These are phyloP conservation scores for Strigomonas culicis DNA, from an alignment of 208 protist species.

Conservation along the genomic window DNA sequence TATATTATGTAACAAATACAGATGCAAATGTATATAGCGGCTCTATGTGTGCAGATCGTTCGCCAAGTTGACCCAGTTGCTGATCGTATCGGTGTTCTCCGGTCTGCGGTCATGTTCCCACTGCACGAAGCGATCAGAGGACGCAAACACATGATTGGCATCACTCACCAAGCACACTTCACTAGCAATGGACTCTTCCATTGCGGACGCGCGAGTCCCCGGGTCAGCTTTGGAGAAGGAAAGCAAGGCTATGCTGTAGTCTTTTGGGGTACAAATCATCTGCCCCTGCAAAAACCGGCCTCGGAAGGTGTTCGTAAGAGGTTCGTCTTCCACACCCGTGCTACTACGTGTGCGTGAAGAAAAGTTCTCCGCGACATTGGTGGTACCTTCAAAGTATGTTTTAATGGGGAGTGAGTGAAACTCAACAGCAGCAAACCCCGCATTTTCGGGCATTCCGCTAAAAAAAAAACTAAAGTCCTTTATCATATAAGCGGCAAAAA, in stretches of 20 bases:
- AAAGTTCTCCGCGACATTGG: conserved; percentile 65
- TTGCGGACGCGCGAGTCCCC: too few relatives aligned
- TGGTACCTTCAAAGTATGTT: conserved; percentile 64
- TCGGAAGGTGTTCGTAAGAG: conserved; percentile 19
- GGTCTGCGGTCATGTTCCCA: conserved; percentile 67
- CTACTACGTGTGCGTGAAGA: conserved; percentile 23
- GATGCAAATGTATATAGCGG: not conserved
- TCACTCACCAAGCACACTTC: not conserved
- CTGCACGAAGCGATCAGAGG: conserved; percentile 23
- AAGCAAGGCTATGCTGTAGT: conserved; percentile 27
- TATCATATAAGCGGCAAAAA: not conserved
- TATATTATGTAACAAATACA: not conserved
- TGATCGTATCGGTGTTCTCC: conserved; percentile 19
- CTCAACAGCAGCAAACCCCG: not conserved
- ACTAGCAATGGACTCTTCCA: not conserved
- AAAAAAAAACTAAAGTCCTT: not conserved
- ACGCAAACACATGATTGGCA: conserved; percentile 12
- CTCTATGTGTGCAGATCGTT: conserved; percentile 29
- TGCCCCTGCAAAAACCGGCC: conserved; percentile 31
- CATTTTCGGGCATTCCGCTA: not conserved
- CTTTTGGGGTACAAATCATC: conserved; percentile 26
- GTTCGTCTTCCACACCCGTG: conserved; percentile 1
- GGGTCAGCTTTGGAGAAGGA: not conserved
- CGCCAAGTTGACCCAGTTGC: conserved; percentile 53
- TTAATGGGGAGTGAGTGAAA: conserved; percentile 71